phyloP scores from a whole-genome alignment of 2,329 filamentous ascomycete species.

The Aspergillus ochraceus region DNA sequence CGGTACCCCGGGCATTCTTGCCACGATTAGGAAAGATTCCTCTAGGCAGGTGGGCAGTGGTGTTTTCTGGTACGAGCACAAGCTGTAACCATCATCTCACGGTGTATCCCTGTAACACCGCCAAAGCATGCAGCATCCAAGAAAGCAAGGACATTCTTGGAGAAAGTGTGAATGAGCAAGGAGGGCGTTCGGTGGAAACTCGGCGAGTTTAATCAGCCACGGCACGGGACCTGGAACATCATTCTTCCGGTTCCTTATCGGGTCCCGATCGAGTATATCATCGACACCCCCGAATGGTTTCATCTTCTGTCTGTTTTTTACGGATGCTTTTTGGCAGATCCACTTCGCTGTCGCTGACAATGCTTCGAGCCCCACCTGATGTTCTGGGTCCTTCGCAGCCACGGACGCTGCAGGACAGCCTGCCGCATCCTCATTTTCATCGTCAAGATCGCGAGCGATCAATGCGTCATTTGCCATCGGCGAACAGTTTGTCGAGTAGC shows the following conservation, averaged over 20 bases:
- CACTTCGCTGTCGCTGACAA: background rate
- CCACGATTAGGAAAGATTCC: slow-evolving; percentile 3
- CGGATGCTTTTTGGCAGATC: too few relatives aligned
- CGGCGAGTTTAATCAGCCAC: background rate
- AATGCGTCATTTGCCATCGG: background rate
- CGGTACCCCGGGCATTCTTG: slow-evolving; percentile 39
- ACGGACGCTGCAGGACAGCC: background rate
- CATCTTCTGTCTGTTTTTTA: background rate
- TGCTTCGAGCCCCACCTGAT: background rate
- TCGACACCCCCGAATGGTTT: background rate
- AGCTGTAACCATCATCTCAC: slow-evolving; percentile 4
- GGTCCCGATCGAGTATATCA: background rate
- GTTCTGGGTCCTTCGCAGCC: background rate
- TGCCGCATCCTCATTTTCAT: background rate
- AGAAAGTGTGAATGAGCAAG: background rate
- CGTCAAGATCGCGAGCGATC: too few relatives aligned
- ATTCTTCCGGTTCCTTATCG: background rate
- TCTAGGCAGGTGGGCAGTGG: background rate
- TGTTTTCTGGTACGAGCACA: background rate
- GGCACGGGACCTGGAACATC: background rate
- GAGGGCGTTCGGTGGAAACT: background rate
- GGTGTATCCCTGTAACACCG: background rate
- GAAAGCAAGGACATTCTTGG: background rate
- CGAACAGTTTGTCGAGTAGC: background rate
- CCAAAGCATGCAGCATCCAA: background rate